Base-by-base conservation (phyloP, 2,329 filamentous ascomycete species). In the Colletotrichum zoysiae region DNA sequence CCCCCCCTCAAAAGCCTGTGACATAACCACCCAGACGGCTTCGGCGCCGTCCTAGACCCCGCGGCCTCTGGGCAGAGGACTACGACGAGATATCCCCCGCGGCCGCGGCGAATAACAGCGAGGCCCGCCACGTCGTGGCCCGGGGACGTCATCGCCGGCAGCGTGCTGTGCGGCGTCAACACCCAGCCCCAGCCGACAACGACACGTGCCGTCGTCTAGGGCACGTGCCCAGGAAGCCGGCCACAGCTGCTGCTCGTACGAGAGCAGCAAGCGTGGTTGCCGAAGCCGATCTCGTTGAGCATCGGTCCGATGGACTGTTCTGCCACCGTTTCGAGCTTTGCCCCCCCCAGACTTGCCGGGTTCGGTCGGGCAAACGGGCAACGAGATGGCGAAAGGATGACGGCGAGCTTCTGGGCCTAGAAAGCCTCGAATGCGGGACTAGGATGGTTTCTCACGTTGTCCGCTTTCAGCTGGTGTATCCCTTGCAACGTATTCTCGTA, bases 71-170 rank as follows among this genome's bases (percentile, higher is more conserved):
- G 74, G 81, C 78, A 61, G 78, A 81, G 48, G 79, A 84, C 77
- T 84, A 84, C 53, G 86, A 85, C 58, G 87, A 87, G 75, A 78
- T 87, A 12, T 84, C 84, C 70, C 70, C 70, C 84, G 85, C 67
- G 82, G 79, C 70, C 88, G 85, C 76, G 86, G 86, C 58, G 86
- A 79, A 82, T 46, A 84, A 83, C 74, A 78, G 64, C 48, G 71
- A 61, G 18, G 48, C 72, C n/a, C 72, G 68, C 38, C 40, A 67
- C 65, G 23, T 84, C 60, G 78, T 81, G 66, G 77, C 84, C n/a
- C 79, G 82, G 74, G 26, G 78, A 79, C 58, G 73, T 79, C 26
- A 76, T 78, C 6, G 81, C 78, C 14, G 81, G 80, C 42, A 78
- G 79, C 46, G 76, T 79, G 64, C 77, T 82, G 40, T 79, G 75